Evolutionary conservation across 768 basidiomycete species (phyloP), one percentile per base, ranked within the genome.

Genomic region (Pholiota conissans): DNA sequence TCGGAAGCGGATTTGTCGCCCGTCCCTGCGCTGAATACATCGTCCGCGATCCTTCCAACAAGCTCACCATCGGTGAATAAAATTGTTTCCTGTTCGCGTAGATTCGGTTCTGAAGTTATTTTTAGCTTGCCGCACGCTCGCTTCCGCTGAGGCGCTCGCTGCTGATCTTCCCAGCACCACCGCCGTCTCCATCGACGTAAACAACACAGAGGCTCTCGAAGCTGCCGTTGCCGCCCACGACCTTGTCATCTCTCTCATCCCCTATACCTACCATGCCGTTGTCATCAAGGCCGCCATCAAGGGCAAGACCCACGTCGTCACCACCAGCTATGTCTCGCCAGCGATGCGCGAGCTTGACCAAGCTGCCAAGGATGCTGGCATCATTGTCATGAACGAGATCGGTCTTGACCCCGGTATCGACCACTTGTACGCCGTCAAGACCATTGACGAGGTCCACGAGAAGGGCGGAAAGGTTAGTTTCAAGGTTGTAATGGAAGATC

Each of bases 351-450:
- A 84, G 60, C 84, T 98, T 34, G 89, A 98, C 61, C 82, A 79
- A 48, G 86, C 84, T 49, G 91, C 82, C 54, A 90, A 89, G 75
- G 83, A 86, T 56, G 95, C 95, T 1, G 95, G 95, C 5, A 93
- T 98, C 66, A 80, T 94, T 52, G 91, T 98, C 62, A 80, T 98
- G 83, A 99, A 99, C 74, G 97, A 99, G 77, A 92, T 99, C 66
- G 97, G 97, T 50, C 83, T 99, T 40, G 96, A 98, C 73, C 95
- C 95, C 48, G 95, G 95, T 68, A 91, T 96, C 59, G 93, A 95
- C 72, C 53, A 95, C 72, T 73, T 97, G 59, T 95, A 95, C 71
- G 95, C 95, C 28, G 78, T 97, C 73, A 96, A 96, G 83, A 93
- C 88, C 22, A 93, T 99, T 63, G 83, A 84, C 51, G 96, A 98